Evolutionary conservation across 2,329 filamentous ascomycete genomes (phyloP).

Genomic region (Ophiostoma australiae): DNA sequence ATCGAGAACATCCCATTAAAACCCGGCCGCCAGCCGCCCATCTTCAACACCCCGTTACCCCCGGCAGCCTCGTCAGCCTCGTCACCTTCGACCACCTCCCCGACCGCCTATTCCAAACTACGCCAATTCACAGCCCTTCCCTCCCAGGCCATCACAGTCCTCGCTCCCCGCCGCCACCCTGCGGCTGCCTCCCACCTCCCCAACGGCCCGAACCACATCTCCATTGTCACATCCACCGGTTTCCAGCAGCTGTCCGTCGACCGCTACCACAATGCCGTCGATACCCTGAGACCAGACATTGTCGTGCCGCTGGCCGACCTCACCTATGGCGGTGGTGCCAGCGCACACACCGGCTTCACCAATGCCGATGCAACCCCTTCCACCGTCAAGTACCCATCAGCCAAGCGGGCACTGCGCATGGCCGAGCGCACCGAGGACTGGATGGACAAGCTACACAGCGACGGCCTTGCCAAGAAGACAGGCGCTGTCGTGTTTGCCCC

Average conservation of each 20-base stretch:
- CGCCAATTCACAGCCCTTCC: conserved; percentile 73
- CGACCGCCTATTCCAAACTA: conserved; percentile 43
- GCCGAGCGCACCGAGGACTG: conserved; percentile 79
- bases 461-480: conserved; percentile 37
- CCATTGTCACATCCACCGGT: conserved; percentile 80
- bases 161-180: conserved; percentile 73
- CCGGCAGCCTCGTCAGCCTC: not conserved
- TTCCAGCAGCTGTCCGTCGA: conserved; percentile 66
- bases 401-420: conserved; percentile 77
- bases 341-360: conserved; percentile 3
- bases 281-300: conserved; percentile 71
- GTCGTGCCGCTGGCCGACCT: conserved; percentile 74
- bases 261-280: conserved; percentile 62
- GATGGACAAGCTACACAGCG: conserved; percentile 62
- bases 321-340: conserved; percentile 37
- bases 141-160: conserved; percentile 58
- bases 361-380: not conserved
- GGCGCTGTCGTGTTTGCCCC: conserved; percentile 51
- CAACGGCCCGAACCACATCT: conserved; percentile 66
- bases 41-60: conserved; percentile 21
- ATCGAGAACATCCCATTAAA: conserved; percentile 24
- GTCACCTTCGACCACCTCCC: not conserved
- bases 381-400: conserved; percentile 38
- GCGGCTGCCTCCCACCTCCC: conserved; percentile 65
- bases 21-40: conserved; percentile 21